Evolutionary conservation across 1,284 basidiomycete genomes (phyloP), one percentile per base, ranked within the genome.

Genomic region (Leccinum holopus): DNA sequence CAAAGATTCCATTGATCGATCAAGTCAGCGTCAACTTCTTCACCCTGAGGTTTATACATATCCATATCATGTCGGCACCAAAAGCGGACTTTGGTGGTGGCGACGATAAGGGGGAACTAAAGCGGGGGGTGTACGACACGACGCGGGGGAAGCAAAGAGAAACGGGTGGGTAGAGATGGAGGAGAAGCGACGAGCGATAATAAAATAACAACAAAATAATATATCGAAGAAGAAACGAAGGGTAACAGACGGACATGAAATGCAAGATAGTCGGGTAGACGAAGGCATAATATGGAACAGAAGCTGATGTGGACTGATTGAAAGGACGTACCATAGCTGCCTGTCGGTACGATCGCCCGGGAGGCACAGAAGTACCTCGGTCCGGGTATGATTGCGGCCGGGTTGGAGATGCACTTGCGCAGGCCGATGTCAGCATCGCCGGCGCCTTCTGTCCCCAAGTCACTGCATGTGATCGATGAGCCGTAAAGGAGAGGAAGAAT

Each of bases 371-470:
- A 90, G 70, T 88, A 86, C 62, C 87, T 77, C 16, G 88, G 87
- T 0, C 87, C 86, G 37, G 83, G 81, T 14, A 85, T 83, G 58
- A 88, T 70, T 0, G 83, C 78, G 9, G 35, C 7, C n/a, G 51
- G 28, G 30, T 44, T 16, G 6, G 85, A 81, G 12, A 88, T 70
- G 70, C 85, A 86, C 65, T 84, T 84, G 32, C 86, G 79, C 41
- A 89, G 75, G 0, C 79, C 77, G n/a, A 88, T 75, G 68, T 88
- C 86, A 6, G 86, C 84, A 67, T 88, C 87, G 30, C 76, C 82
- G 5, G 86, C 86, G 3, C 86, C 87, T 70, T 88, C 86, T 2
- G 86, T 88, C 21, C 87, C 86, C 12, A 89, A 78, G 67, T 88
- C 84, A 25, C 86, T 87, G 64, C 18, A 30, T 16, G 25, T n/a